Evolutionary conservation across 257 asterid genomes (phyloP), one percentile per base, ranked within the genome.

Genomic region (Vinca minor): DNA sequence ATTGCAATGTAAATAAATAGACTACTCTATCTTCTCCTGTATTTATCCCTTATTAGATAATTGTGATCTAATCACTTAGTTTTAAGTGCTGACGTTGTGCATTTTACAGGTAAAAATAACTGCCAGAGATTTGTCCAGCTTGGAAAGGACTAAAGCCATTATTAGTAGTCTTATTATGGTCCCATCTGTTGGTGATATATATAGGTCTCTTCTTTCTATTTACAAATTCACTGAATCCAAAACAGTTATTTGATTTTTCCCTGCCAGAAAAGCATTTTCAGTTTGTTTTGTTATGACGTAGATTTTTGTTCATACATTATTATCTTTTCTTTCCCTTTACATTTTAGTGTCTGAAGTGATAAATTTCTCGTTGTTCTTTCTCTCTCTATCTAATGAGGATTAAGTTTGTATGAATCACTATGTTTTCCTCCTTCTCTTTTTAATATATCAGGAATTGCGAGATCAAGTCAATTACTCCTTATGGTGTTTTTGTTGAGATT

Each of bases 401-500:
- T 12, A 18, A 15, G 20, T 14, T 55, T 15, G 21, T 55, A 10
- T 29, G 38, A 6, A 29, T 56, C 23, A 34, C 31, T 55, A 25
- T 46, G 1, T 38, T 26, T n/a, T n/a, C n/a, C n/a, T n/a, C n/a
- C n/a, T n/a, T 25, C 38, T 34, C 29, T 46, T 18, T 38, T 35
- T 18, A 21, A 31, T 49, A 20, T 45, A 73, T 63, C 87, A 91
- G 94, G 98, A 82, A 92, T 61, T 85, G 97, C n/a, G 96, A 89
- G 82, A 85, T 92, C 74, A 92, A 89, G 83, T 82, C 97, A 67
- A 68, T 92, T 75, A 86, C 93, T 39, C 79, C 96, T 68, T 92
- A 85, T 78, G 98, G 98, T 58, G 96, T 55, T 70, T 92, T 92
- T 68, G 86, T 92, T 20, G 98, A 92, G 83, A 87, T 92, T 67